Evolutionary conservation across 1,284 basidiomycete genomes (phyloP).

Genomic region (Fistulinella cinereoalba): DNA sequence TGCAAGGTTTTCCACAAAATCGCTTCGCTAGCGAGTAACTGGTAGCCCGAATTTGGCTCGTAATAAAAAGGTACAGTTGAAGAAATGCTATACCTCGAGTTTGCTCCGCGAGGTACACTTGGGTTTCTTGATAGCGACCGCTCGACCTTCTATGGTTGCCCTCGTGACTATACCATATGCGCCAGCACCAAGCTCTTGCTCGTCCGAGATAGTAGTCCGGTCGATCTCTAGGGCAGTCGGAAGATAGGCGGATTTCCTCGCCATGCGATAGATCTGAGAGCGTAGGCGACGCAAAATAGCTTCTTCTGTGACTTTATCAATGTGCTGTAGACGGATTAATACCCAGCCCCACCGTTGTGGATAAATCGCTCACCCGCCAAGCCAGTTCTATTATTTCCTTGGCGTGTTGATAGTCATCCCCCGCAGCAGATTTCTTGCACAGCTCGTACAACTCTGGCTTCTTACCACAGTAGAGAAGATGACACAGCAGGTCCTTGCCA

Average conservation of each 20-base stretch:
- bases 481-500: constrained; percentile 16
- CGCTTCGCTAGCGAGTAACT: constrained; percentile 30
- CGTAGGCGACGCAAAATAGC: constrained; percentile 14
- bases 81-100: constrained; percentile 14
- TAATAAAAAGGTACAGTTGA: neutral
- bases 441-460: constrained; percentile 17
- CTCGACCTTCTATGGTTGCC: constrained; percentile 5
- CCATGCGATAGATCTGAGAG: constrained; percentile 27
- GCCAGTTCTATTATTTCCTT: constrained; percentile 22
- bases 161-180: constrained; percentile 5
- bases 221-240: constrained; percentile 18
- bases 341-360: neutral
- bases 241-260: constrained; percentile 29
- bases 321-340: constrained; percentile 11
- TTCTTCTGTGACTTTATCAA: constrained; percentile 1
- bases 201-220: neutral
- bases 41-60: constrained; percentile 1
- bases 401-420: constrained; percentile 5
- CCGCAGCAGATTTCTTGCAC: neutral
- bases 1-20: constrained; percentile 29
- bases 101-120: neutral
- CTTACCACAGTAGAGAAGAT: constrained; percentile 23
- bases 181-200: constrained; percentile 5
- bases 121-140: constrained; percentile 20
- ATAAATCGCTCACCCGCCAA: constrained; percentile 19